Percentiles rank a stretch among this genome's conserved stretches.
phyloP scores from a whole-genome alignment of 2,329 filamentous ascomycete species.

The Cladophialophora yegresii region DNA sequence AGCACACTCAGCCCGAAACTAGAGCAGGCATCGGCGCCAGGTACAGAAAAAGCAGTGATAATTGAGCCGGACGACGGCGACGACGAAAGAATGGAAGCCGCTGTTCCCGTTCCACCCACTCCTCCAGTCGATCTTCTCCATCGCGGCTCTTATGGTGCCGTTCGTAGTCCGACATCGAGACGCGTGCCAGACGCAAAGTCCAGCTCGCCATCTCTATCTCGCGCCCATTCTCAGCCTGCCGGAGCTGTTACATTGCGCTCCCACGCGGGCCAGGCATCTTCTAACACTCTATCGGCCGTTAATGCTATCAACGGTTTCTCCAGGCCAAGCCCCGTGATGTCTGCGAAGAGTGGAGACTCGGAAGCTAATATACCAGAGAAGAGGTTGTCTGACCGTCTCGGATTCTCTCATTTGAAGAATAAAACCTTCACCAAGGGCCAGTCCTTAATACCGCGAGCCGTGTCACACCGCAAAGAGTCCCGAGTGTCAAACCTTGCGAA shows the following conservation, averaged over 20 bases:
- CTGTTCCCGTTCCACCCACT: background rate
- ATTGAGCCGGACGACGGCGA: background rate
- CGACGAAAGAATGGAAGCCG: background rate
- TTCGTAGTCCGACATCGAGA: conserved; percentile 33
- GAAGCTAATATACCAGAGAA: conserved; percentile 61
- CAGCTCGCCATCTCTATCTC: conserved; percentile 51
- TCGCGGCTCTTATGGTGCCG: background rate
- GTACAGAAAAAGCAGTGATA: background rate
- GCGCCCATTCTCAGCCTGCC: conserved; percentile 56
- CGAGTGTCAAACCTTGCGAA: conserved; percentile 89
- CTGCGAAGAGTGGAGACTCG: conserved; percentile 31
- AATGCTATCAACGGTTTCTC: conserved; percentile 33
- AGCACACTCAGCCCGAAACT: background rate
- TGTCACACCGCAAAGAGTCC: conserved; percentile 68
- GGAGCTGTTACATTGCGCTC: conserved; percentile 40
- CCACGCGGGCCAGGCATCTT: conserved; percentile 34
- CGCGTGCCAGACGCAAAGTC: conserved; percentile 38
- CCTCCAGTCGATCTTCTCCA: conserved; percentile 8
- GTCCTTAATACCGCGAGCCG: conserved; percentile 85
- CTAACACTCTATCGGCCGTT: conserved; percentile 33
- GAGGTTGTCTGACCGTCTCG: conserved; percentile 73
- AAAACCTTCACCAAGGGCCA: conserved; percentile 51
- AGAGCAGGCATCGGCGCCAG: background rate
- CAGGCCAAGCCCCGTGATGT: conserved; percentile 22
- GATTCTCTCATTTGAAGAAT: conserved; percentile 65